Conservation (phyloP, 768 basidiomycete species). For the Dentipellis fragilis region DNA sequence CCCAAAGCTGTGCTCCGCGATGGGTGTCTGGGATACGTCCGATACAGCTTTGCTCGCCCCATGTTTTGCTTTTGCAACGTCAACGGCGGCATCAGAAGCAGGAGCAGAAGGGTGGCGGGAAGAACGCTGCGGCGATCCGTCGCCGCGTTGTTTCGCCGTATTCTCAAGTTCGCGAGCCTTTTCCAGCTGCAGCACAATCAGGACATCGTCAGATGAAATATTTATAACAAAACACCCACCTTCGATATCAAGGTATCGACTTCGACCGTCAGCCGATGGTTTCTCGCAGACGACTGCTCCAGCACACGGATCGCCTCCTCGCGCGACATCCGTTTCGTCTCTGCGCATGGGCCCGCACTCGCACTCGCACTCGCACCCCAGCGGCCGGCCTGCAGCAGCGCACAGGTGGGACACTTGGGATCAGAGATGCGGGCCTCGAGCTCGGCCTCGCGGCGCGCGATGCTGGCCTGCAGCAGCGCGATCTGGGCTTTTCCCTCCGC, state of each 20-base stretch:
- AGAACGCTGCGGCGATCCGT: not conserved
- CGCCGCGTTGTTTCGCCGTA: not conserved
- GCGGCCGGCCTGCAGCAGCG: not conserved
- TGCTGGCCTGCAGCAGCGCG: constrained; percentile 37
- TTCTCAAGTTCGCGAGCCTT: not conserved
- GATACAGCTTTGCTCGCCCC: too few relatives aligned
- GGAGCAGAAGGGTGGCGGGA: not conserved
- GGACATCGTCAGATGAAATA: not conserved
- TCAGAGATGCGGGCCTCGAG: constrained; percentile 27
- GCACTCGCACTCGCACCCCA: not conserved
- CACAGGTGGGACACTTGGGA: not conserved
- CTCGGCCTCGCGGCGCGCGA: constrained; percentile 49
- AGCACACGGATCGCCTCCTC: constrained; percentile 13
- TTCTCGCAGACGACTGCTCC: constrained; percentile 8
- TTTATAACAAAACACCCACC: constrained; percentile 1
- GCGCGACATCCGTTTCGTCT: constrained; percentile 1
- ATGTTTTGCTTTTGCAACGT: too few relatives aligned
- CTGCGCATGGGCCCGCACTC: not conserved
- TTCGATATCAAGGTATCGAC: constrained; percentile 5
- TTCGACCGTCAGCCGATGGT: constrained; percentile 8
- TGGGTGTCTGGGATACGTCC: too few relatives aligned
- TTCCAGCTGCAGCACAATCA: not conserved
- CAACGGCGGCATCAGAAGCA: too few relatives aligned
- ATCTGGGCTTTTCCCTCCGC: constrained; percentile 32
- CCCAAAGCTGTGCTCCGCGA: too few relatives aligned